Base-by-base conservation (phyloP, 1,284 basidiomycete species). In the Vanrija humicola region DNA sequence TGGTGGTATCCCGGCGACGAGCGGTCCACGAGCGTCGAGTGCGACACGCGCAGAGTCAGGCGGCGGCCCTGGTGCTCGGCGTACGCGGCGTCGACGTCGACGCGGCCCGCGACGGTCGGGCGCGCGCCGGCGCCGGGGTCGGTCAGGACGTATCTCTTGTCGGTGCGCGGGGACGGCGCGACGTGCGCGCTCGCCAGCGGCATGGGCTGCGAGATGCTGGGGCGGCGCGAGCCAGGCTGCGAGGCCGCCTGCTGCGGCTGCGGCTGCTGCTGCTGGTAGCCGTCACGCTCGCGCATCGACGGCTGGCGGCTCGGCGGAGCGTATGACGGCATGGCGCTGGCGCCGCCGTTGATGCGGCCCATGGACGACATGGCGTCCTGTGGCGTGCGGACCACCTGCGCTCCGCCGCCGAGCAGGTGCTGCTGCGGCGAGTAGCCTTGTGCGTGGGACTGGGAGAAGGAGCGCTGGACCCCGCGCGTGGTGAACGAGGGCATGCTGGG, bases 311-410 rank as follows among this genome's bases (percentile, higher is more conserved):
- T 25, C 16, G 48, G 48, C 43, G 34, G 47, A 26, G 42, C 38
- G 10, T 42, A 42, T 19, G 28, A 34, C 34, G 34, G 34, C 34
- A 34, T 34, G 34, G 15, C 29, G 5, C 12, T 23, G 21, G 21
- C 15, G 40, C 15, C 26, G 7, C 38, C 5, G 4, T 59, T 28
- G 28, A 28, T 28, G 28, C 28, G 53, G 8, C 53, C 57, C 59
- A 69, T 63, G 16, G 56, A 61, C 40, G 48, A 44, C 9, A 61
- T 52, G 12, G 68, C 68, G 26, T 70, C 68, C 19, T 57, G 48
- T 7, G 68, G 68, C 2, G 63, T 68, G 14, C 66, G 56, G 9
- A 70, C 68, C 16, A 70, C 58, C 9, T 54, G 55, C 0, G 66
- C 67, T 15, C 67, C 67, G 26, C 54, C 49, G 1, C 60, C 60